Evolutionary conservation across 345 rosid species (phyloP).

Genomic region (Barbarea vulgaris): DNA sequence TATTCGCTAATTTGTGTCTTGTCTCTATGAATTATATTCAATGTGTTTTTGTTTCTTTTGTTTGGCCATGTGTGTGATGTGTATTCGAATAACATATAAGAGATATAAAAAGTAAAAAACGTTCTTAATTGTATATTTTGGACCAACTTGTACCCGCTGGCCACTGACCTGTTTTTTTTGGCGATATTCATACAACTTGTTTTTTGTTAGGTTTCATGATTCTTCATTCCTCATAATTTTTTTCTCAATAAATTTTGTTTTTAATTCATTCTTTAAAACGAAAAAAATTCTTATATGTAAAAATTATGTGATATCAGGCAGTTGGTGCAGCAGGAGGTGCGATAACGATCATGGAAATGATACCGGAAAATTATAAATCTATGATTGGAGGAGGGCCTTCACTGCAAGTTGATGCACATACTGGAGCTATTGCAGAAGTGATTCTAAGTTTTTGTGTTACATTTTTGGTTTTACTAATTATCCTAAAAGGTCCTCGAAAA

Average conservation of each 20-base stretch:
- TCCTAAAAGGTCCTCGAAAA: conserved; percentile 74
- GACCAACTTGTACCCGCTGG: not conserved
- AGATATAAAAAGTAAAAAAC: not conserved
- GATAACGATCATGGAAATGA: conserved; percentile 69
- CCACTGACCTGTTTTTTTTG: not conserved
- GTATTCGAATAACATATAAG: not conserved
- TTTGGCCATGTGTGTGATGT: conserved; percentile 9
- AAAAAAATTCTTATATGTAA: not conserved
- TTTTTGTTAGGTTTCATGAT: not conserved
- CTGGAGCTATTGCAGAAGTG: conserved; percentile 90
- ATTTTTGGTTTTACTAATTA: conserved; percentile 65
- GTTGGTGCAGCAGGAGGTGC: conserved; percentile 96
- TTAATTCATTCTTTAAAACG: not conserved
- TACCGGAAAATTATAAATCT: conserved; percentile 69
- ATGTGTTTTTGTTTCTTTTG: not conserved
- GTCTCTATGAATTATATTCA: conserved; percentile 19
- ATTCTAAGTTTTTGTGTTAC: conserved; percentile 74
- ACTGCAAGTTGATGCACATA: conserved; percentile 68
- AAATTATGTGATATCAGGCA: conserved; percentile 47
- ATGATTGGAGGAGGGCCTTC: conserved; percentile 69
- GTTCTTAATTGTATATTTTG: not conserved
- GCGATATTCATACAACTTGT: not conserved
- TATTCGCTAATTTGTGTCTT: conserved; percentile 7
- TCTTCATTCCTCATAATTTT: not conserved
- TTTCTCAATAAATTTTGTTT: not conserved